Evolutionary conservation across 495 filamentous ascomycete species (phyloP).

Genomic region (Trypethelium eluteriae): DNA sequence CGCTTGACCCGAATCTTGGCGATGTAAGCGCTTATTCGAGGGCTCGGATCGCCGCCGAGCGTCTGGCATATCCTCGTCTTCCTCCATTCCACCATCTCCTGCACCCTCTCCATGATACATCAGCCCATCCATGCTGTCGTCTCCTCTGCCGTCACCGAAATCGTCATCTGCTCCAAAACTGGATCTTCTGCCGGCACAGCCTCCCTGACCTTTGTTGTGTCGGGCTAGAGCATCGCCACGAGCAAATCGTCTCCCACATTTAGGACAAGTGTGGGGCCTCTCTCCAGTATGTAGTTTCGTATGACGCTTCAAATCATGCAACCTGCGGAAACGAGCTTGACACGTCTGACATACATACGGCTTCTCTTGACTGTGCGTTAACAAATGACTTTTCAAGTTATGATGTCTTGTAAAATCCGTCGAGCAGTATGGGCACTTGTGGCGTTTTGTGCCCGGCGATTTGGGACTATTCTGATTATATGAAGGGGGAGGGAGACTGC

Average conservation of each 20-base stretch:
- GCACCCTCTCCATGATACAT: constrained; percentile 47
- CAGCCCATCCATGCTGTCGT: constrained; percentile 71
- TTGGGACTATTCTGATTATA: constrained; percentile 54
- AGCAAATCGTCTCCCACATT: constrained; percentile 89
- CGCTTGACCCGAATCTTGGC: constrained; percentile 42
- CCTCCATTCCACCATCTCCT: constrained; percentile 50
- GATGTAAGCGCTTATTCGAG: constrained; percentile 60
- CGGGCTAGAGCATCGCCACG: constrained; percentile 89
- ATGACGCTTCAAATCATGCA: constrained; percentile 95
- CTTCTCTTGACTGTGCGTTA: constrained; percentile 98
- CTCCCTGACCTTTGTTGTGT: constrained; percentile 92
- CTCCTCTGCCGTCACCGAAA: constrained; percentile 52
- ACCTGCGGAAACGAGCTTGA: constrained; percentile 76
- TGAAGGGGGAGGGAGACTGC: constrained; percentile 68
- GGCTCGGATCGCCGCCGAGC: constrained; percentile 41
- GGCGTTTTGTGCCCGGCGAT: constrained; percentile 69
- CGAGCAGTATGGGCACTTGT: constrained; percentile 91
- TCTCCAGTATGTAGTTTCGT: constrained; percentile 95
- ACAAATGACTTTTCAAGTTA: constrained; percentile 96
- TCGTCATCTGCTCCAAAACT: constrained; percentile 81
- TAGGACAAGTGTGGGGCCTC: constrained; percentile 86
- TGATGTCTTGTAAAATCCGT: constrained; percentile 97
- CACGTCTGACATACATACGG: constrained; percentile 88
- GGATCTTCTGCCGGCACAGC: constrained; percentile 81
- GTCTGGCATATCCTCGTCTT: constrained; percentile 43